Evolutionary conservation across 2,329 filamentous ascomycete species (phyloP), one percentile per base, ranked within the genome.

Genomic region (Arthroderma uncinatum): DNA sequence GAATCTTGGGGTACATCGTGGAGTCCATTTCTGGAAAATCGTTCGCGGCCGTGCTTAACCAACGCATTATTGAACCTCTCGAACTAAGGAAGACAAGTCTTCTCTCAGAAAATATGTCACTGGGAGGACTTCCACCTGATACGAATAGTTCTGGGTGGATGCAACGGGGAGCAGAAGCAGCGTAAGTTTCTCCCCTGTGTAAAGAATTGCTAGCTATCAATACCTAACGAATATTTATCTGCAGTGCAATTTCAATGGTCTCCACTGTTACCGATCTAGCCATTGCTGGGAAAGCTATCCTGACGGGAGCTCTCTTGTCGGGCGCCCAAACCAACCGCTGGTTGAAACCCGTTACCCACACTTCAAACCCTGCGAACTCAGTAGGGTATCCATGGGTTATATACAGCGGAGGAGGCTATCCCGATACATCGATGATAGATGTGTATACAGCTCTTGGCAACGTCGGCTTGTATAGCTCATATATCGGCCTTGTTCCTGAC

Each of bases 261-360:
- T 55, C 9, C 36, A 64, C 34, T 64, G 62, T 40, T 5, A 67
- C 65, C 53, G 71, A 75, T 59, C 59, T 75, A 9, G 64, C 71
- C 14, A 63, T 61, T 12, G 63, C 73, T n/a, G 73, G 73, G 7
- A 64, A 66, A 47, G 66, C 70, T 23, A 74, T 76, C 33, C 63
- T 75, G 1, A 66, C 67, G 48, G 71, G 70, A 3, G 66, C 64
- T 0, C 65, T 76, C 4, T 64, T 76, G 2, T 34, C 64, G 12
- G 39, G 60, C 4, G 62, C 66, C 16, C 63, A 67, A 40, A 75
- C 71, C 14, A 65, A 69, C 8, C 67, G 65, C 48, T 76, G 73
- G 73, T 62, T 76, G 42, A 73, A 74, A 57, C 73, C 73, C 0
- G 67, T 67, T 4, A 61, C 71, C 1, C 70, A 72, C 61, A 74